Base-by-base conservation (phyloP, 2,329 filamentous ascomycete genomes). In the Lasiodiplodia theobromae region DNA sequence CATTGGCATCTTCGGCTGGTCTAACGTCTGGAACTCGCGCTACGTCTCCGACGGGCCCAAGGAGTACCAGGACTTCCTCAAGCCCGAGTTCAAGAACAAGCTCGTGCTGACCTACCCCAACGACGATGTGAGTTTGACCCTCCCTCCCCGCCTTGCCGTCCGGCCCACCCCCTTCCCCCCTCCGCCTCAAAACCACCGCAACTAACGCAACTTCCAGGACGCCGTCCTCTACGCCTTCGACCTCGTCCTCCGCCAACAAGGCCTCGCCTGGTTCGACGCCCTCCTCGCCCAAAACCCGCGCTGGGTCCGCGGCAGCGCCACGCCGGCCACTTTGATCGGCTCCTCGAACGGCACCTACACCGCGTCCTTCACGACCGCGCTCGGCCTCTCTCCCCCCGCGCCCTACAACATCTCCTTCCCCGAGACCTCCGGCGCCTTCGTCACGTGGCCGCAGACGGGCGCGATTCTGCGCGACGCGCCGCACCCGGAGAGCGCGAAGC, bases 101-200 rank as follows among this genome's bases (percentile, higher is more conserved):
- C 76, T 88, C 4, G 83, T 83, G 2, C 73, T 88, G 12, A 87
- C 85, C 0, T 87, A 87, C 68, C 86, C 86, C 11, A 86, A 87
- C 69, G 86, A 88, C 51, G 86, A 88, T 52, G 86, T 64, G n/a
- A 21, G 60, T 40, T 16, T 23, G 23, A n/a, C n/a, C n/a, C n/a
- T n/a, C n/a, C n/a, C n/a, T n/a, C n/a, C n/a, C n/a, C n/a, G n/a
- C n/a, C n/a, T n/a, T n/a, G n/a, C n/a, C n/a, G n/a, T n/a, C n/a
- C n/a, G n/a, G n/a, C n/a, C n/a, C n/a, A n/a, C n/a, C n/a, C n/a
- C n/a, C n/a, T n/a, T n/a, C n/a, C n/a, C n/a, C n/a, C n/a, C n/a
- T n/a, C n/a, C n/a, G n/a, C n/a, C n/a, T n/a, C n/a, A n/a, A n/a
- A n/a, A n/a, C n/a, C n/a, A n/a, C n/a, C n/a, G n/a, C n/a, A n/a